Evolutionary conservation across 176 grass and related monocot species (phyloP).

Genomic region (Musa acuminata): DNA sequence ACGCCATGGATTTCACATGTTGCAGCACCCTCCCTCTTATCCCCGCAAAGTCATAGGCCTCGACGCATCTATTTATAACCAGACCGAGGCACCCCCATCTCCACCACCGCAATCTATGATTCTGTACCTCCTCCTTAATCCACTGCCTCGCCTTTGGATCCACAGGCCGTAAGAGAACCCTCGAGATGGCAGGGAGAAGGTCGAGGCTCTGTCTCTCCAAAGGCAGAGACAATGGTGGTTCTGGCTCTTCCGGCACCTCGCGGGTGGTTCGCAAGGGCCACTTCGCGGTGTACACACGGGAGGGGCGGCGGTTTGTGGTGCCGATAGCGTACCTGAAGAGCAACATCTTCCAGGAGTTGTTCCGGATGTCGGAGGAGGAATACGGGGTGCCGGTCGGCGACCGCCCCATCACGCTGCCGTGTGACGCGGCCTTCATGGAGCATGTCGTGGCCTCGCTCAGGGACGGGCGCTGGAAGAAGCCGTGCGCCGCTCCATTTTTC

Average conservation of each 20-base stretch:
- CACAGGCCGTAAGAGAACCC: too few relatives aligned
- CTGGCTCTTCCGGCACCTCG: not conserved
- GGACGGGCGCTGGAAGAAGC: not conserved
- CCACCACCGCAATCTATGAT: not conserved
- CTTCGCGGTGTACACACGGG: constrained; percentile 19
- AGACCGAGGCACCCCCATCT: not conserved
- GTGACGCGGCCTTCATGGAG: constrained; percentile 22
- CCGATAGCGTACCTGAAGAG: constrained; percentile 17
- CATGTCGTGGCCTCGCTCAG: not conserved
- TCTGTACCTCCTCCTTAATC: not conserved
- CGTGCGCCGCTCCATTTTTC: not conserved
- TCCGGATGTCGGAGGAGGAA: constrained; percentile 21
- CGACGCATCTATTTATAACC: not conserved
- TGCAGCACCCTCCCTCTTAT: too few relatives aligned
- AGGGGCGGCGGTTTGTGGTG: constrained; percentile 14
- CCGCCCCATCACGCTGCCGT: constrained; percentile 5
- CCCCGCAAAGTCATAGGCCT: not conserved
- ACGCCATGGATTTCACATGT: not conserved
- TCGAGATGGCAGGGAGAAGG: not conserved
- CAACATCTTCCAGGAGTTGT: constrained; percentile 5
- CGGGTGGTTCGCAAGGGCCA: constrained; percentile 10
- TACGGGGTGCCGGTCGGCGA: constrained; percentile 13
- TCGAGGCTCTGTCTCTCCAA: not conserved
- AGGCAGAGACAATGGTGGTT: not conserved
- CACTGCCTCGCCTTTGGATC: not conserved